phyloP scores from a whole-genome alignment of 306 rosid genomes.

The Prosopis cineraria region DNA sequence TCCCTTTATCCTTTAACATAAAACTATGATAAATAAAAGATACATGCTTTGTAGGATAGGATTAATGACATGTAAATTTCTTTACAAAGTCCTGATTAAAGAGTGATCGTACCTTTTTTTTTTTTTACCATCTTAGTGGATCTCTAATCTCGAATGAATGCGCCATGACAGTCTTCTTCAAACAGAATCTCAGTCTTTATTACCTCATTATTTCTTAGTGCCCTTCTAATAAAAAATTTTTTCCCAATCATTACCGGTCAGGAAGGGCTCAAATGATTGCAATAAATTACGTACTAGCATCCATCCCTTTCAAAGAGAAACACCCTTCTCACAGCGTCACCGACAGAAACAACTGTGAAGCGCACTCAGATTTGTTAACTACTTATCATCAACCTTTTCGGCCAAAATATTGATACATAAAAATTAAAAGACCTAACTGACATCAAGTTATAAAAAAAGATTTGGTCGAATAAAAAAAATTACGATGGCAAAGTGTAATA shows the following conservation, averaged over 20 bases:
- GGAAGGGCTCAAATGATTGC: conserved; percentile 12
- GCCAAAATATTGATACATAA: neutral
- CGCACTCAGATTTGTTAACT: neutral
- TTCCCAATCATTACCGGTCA: conserved; percentile 21
- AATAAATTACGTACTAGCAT: neutral
- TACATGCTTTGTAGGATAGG: no score
- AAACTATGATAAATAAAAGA: no score
- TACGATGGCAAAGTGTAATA: no score
- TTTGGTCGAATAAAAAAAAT: no score
- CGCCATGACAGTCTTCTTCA: conserved; percentile 3
- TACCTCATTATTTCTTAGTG: neutral
- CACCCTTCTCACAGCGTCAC: neutral
- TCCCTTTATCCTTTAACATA: no score
- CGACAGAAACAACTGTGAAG: neutral
- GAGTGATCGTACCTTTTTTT: no score
- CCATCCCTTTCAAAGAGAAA: conserved; percentile 18
- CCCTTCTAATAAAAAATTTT: neutral
- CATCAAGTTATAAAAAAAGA: neutral
- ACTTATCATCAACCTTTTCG: neutral
- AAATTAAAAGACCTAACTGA: neutral
- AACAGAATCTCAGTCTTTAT: neutral
- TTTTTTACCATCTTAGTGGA: no score
- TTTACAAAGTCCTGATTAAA: neutral
- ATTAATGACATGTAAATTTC: neutral
- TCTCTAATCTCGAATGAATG: neutral